A percentile compares a stretch with the other conserved stretches of the same genome.
These are phyloP conservation scores for Coffea humblotiana DNA, from an alignment of 305 asterid species.

Conservation along the genomic window DNA sequence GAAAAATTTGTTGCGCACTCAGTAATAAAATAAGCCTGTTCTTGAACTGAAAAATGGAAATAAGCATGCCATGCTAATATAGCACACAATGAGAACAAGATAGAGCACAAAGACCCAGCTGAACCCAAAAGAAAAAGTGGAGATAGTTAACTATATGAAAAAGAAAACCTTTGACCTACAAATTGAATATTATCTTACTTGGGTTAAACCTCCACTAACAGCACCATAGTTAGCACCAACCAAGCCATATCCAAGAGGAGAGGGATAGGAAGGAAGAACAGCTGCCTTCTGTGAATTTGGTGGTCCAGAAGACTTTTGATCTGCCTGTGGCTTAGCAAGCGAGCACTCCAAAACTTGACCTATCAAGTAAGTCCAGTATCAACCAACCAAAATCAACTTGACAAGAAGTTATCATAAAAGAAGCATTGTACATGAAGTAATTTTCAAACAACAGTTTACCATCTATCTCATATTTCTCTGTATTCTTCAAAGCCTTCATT, in stretches of 20 bases:
- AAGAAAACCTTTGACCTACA: neutral
- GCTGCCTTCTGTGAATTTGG: conserved; percentile 57
- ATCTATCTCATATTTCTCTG: conserved; percentile 81
- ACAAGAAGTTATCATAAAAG: neutral
- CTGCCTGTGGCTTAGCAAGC: conserved; percentile 95
- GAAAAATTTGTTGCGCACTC: neutral
- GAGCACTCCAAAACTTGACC: conserved; percentile 96
- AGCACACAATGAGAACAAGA: neutral
- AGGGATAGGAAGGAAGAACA: conserved; percentile 69
- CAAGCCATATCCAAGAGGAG: conserved; percentile 79
- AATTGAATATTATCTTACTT: conserved; percentile 48
- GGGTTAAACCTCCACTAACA: conserved; percentile 64
- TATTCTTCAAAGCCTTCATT: conserved; percentile 85
- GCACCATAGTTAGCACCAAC: conserved; percentile 81
- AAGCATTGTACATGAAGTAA: conserved; percentile 11
- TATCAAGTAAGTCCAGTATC: conserved; percentile 24
- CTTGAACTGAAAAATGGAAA: neutral
- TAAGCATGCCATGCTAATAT: neutral
- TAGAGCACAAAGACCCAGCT: neutral
- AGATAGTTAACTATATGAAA: neutral
- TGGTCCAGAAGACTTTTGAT: conserved; percentile 65
- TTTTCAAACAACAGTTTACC: conserved; percentile 40
- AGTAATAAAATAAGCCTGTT: neutral
- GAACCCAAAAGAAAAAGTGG: neutral
- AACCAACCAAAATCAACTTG: conserved; percentile 8